Base-by-base conservation (phyloP, 306 rosid genomes). In the Prunus dulcis region DNA sequence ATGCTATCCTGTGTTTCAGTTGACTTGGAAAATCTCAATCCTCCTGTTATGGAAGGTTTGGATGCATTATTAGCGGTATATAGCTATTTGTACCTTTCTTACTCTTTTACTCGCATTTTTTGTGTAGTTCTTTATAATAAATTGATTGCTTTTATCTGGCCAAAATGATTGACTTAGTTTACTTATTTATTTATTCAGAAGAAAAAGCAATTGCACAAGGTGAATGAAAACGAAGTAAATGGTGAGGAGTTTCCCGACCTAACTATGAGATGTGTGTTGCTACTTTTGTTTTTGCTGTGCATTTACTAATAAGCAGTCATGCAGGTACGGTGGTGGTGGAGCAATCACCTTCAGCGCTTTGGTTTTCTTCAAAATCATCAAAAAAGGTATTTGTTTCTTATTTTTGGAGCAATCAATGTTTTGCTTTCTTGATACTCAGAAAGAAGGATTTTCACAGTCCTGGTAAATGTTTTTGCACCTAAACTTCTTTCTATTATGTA, bases 41-140 rank as follows among this genome's bases (percentile, higher is more conserved):
- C 89, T 76, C 97, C 99, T 12, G 64, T 32, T 52, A 89, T 95
- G 96, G 97, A 89, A 12, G 98, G 97, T 67, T 83, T 95, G 66
- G 93, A 89, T 69, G 79, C 38, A 74, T 64, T 80, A 65, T 45
- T 89, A 71, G 84, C 81, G 20, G 99, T 95, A 76, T 82, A 87
- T 79, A 77, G 55, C 76, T 3, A 15, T 22, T 62, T 25, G 20
- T 52, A 63, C 69, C 30, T 25, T 19, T 46, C 43, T 56, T 60
- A 12, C 45, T 18, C 28, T 69, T 9, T 23, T 27, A 61, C 64
- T 27, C 53, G 72, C 69, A 10, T 41, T 19, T 9, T 58, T 50
- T 12, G 2, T 76, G 55, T 67, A 11, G 23, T 67, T 61, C 20
- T 14, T 18, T 12, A 22, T 32, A 60, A n/a, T 64, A 41, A 67